Conservation (phyloP, 495 filamentous ascomycete species). For the Annulohypoxylon nitens region DNA sequence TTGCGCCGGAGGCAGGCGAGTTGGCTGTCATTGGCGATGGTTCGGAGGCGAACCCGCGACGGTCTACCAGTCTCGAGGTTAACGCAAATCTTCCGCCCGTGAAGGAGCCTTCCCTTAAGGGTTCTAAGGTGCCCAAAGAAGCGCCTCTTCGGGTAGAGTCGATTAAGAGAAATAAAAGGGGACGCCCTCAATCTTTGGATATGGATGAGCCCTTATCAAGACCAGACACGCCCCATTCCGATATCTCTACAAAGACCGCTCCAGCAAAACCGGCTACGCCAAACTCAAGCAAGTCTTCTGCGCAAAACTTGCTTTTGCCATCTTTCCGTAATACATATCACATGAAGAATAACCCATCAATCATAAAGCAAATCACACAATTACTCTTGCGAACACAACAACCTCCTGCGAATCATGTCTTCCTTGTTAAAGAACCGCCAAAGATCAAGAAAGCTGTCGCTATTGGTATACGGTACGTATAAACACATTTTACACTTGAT, state of each 20-base stretch:
- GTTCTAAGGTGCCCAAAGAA: constrained; percentile 38
- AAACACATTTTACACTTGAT: neutral
- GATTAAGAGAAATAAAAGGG: constrained; percentile 62
- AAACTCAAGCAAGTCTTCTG: constrained; percentile 50
- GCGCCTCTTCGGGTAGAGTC: constrained; percentile 47
- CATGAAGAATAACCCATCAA: constrained; percentile 74
- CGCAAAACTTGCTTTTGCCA: constrained; percentile 76
- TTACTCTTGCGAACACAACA: constrained; percentile 73
- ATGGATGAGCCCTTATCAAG: constrained; percentile 55
- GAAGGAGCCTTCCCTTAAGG: constrained; percentile 54
- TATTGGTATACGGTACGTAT: constrained; percentile 76
- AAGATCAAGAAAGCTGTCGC: constrained; percentile 86
- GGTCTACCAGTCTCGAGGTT: constrained; percentile 67
- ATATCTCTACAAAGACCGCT: constrained; percentile 47
- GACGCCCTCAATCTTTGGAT: constrained; percentile 63
- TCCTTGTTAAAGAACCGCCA: constrained; percentile 74
- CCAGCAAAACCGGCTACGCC: constrained; percentile 45
- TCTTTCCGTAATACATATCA: constrained; percentile 76
- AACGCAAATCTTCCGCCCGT: constrained; percentile 54
- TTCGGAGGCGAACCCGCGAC: constrained; percentile 72
- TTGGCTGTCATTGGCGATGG: constrained; percentile 76
- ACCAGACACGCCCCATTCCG: constrained; percentile 54
- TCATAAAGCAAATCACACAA: constrained; percentile 77
- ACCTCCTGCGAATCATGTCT: constrained; percentile 75
- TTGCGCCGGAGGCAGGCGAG: constrained; percentile 68